Evolutionary conservation across 2,329 filamentous ascomycete genomes (phyloP).

Genomic region (Curvularia spicifera): DNA sequence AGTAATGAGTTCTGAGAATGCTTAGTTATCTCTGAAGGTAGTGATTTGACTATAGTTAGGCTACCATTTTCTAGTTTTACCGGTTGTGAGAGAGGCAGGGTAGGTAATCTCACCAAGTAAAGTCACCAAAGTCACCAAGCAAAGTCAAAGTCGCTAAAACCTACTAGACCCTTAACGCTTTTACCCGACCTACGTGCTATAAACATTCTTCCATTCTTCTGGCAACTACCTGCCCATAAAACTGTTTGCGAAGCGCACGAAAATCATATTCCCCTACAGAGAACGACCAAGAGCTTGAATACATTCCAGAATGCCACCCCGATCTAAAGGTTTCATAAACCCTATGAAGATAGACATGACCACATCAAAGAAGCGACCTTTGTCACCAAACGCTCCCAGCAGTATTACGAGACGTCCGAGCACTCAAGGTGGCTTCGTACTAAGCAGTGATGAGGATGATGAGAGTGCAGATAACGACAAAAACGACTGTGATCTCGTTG

Average conservation of each 20-base stretch:
- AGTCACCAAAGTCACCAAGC: not conserved
- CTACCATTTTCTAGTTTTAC: too few relatives aligned
- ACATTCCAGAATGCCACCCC: not conserved
- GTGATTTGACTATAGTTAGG: too few relatives aligned
- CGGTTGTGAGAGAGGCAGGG: too few relatives aligned
- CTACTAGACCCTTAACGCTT: not conserved
- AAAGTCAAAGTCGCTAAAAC: not conserved
- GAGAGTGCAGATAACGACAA: not conserved
- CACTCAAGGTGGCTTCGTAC: conserved; percentile 18
- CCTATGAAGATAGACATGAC: not conserved
- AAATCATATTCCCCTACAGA: not conserved
- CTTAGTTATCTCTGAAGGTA: too few relatives aligned
- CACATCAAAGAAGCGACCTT: conserved; percentile 1
- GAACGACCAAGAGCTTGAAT: too few relatives aligned
- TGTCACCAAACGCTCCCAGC: not conserved
- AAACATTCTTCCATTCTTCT: not conserved
- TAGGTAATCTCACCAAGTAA: conserved; percentile 4
- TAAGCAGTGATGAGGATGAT: conserved; percentile 16
- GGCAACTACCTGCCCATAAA: not conserved
- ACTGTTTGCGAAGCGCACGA: too few relatives aligned
- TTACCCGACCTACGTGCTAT: not conserved
- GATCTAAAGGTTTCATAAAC: not conserved
- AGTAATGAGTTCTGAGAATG: too few relatives aligned
- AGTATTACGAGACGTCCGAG: conserved; percentile 11
- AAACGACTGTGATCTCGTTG: not conserved